Evolutionary conservation across 768 basidiomycete genomes (phyloP), one percentile per base, ranked within the genome.

Genomic region (Lyophyllum decastes): DNA sequence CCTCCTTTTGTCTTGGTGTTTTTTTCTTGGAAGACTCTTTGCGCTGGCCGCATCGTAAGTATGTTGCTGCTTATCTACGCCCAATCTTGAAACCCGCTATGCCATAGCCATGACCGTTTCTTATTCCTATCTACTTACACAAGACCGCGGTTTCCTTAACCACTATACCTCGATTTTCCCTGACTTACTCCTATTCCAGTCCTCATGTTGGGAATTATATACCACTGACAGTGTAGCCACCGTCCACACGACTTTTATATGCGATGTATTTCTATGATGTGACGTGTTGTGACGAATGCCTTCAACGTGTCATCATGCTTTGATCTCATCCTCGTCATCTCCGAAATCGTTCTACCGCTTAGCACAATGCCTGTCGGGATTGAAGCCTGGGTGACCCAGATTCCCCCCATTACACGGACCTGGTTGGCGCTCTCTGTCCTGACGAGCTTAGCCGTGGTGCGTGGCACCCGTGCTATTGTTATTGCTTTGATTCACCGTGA

Each of bases 351-450:
- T n/a, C 10, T 4, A n/a, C 40, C 16, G 12, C 41, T 51, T 25
- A 35, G 43, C 54, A 17, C 43, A 33, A 92, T 92, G 91, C 88
- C 88, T 22, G 89, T 90, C 55, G 90, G 90, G 54, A 82, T 95
- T 61, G 94, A 96, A 70, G 91, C 88, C 30, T 95, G 94, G 95
- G 82, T 97, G 33, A 82, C 82, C 26, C 92, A 95, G 66, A 91
- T 98, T 58, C 95, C 95, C 33, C 95, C 95, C 4, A 85, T 98
- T 43, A 97, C 95, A 2, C 80, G 95, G 47, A 81, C 81, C 52
- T 98, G 95, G 95, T 81, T 96, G 19, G 83, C 78, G 2, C 78
- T 94, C 3, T 86, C 90, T 10, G 85, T 96, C 12, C 77, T 87
- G 14, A 89, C 87, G 6, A 95, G 92, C 67, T 66, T 96, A 50